Conservation (phyloP, 192 early-diverging fungal genomes). For the Coemansia sp. region DNA sequence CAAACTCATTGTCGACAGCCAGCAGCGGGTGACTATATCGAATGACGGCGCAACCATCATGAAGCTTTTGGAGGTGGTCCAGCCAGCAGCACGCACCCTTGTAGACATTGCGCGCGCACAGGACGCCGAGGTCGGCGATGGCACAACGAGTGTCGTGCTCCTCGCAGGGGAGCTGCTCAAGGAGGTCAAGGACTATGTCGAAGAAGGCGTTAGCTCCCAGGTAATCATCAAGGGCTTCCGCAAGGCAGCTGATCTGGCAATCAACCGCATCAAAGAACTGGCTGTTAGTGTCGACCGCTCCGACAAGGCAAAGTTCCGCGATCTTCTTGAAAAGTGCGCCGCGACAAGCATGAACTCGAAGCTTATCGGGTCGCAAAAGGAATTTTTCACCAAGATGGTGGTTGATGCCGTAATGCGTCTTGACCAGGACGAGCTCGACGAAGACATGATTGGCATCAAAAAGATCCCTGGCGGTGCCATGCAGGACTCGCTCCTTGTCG, state of each 20-base stretch:
- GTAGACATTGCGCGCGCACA: slow-evolving; percentile 98
- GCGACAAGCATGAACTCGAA: slow-evolving; percentile 98
- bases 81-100: slow-evolving; percentile 96
- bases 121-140: slow-evolving; percentile 99
- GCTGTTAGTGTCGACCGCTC: slow-evolving; percentile 81
- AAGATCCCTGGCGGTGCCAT: slow-evolving; percentile 97
- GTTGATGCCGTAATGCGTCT: slow-evolving; percentile 94
- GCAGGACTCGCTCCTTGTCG: slow-evolving; percentile 95
- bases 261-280: slow-evolving; percentile 92
- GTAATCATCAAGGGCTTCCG: slow-evolving; percentile 95
- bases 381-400: slow-evolving; percentile 98
- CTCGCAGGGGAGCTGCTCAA: slow-evolving; percentile 96
- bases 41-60: slow-evolving; percentile 99
- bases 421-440: slow-evolving; percentile 95
- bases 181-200: slow-evolving; percentile 89
- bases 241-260: slow-evolving; percentile 85
- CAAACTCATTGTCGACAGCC: slow-evolving; percentile 95
- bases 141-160: slow-evolving; percentile 96
- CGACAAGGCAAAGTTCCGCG: slow-evolving; percentile 81
- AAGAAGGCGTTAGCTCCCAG: slow-evolving; percentile 94
- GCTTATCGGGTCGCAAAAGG: slow-evolving; percentile 93
- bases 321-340: slow-evolving; percentile 93
- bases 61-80: slow-evolving; percentile 95
- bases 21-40: slow-evolving; percentile 92
- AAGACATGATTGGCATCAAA: slow-evolving; percentile 98